phyloP scores from a whole-genome alignment of 2,329 filamentous ascomycete species.

The Arthrobotrys sinensis region DNA sequence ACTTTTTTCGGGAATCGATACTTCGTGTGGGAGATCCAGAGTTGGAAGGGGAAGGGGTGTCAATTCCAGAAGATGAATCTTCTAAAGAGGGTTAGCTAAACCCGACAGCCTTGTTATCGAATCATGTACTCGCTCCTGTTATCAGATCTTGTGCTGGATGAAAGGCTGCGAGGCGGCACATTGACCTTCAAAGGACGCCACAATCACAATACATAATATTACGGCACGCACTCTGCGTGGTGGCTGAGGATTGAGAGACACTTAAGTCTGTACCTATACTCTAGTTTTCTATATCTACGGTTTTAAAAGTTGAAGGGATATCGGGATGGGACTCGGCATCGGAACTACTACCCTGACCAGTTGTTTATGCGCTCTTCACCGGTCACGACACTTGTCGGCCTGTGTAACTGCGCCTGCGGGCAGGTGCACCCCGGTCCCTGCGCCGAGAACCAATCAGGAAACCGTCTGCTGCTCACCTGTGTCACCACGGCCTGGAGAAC shows the following conservation, averaged over 20 bases:
- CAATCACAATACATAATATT: slow-evolving; percentile 14
- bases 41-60: slow-evolving; percentile 19
- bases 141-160: slow-evolving; percentile 6
- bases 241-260: too few species aligned
- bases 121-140: background rate
- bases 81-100: slow-evolving; percentile 58
- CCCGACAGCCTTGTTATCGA: slow-evolving; percentile 21
- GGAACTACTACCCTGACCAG: too few species aligned
- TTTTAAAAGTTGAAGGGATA: too few species aligned
- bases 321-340: too few species aligned
- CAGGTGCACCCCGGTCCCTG: background rate
- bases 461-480: background rate
- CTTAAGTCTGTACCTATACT: too few species aligned
- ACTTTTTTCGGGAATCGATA: slow-evolving; percentile 48
- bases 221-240: background rate
- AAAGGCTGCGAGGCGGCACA: slow-evolving; percentile 27
- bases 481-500: too few species aligned
- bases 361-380: too few species aligned
- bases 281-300: too few species aligned
- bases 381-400: background rate
- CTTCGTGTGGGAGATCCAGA: slow-evolving; percentile 15
- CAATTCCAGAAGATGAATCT: slow-evolving; percentile 56
- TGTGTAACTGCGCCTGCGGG: slow-evolving; percentile 1
- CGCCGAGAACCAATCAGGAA: slow-evolving; percentile 12
- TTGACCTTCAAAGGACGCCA: slow-evolving; percentile 5